Evolutionary conservation across 2,329 filamentous ascomycete genomes (phyloP), one percentile per base, ranked within the genome.

Genomic region (Leptographium procerum): DNA sequence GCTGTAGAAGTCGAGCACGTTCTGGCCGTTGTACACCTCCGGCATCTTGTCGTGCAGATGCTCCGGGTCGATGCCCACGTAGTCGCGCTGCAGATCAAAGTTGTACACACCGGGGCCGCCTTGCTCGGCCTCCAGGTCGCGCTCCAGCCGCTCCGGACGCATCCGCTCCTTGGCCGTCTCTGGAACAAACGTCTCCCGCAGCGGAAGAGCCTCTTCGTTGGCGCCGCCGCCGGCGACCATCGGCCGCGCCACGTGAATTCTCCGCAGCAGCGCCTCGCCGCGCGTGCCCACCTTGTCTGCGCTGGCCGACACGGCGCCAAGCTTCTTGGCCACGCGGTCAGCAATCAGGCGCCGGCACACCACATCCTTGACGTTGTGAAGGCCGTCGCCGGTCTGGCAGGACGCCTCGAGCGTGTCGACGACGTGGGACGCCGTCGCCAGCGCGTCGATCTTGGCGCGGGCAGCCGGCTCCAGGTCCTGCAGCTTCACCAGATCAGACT

Each of bases 21-120:
- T 99, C 81, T 92, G 91, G 72, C 94, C 94, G 69, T 97, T 86
- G 72, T 91, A 88, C 54, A 96, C 80, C 73, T 99, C 94, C 34
- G 94, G 94, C 58, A 97, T 88, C 74, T 88, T 90, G 76, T 99
- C 95, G 70, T 96, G 83, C 72, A 95, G 96, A 94, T 94, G 97
- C 60, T 94, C 90, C 48, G 87, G 83, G 70, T 96, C 84, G 63
- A 88, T 89, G 62, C 97, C 84, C 19, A 91, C 74, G 72, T 95
- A 99, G 69, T 94, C 88, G 69, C 89, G 84, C 71, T 89, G 88
- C 68, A 97, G 81, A 69, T 99, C 90, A 66, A 96, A 85, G 71
- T 90, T 97, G 83, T 88, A 97, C 54, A 99, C 94, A 75, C 95
- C 94, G 48, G 94, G 88, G 66, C 94, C 94, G 59, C 94, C 94